These are phyloP conservation scores for Leccinum imitatum DNA, from an alignment of 768 basidiomycete genomes.

Conservation along the genomic window DNA sequence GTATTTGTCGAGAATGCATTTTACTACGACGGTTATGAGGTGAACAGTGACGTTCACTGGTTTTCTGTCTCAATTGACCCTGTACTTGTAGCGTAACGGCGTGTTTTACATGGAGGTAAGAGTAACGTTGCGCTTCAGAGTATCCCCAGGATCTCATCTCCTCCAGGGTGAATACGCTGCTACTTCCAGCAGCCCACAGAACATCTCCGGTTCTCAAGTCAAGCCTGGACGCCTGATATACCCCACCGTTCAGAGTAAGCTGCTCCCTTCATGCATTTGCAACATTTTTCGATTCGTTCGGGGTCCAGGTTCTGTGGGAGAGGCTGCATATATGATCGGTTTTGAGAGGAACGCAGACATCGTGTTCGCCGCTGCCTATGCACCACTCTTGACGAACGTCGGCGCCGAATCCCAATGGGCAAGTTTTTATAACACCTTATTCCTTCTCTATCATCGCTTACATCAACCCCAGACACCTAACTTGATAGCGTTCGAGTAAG, in stretches of 20 bases:
- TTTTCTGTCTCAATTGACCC: not conserved
- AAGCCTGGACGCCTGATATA: slow-evolving; percentile 47
- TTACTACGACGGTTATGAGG: slow-evolving; percentile 48
- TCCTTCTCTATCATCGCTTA: slow-evolving; percentile 1
- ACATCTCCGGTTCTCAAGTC: slow-evolving; percentile 44
- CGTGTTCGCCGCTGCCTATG: slow-evolving; percentile 63
- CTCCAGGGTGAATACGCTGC: slow-evolving; percentile 55
- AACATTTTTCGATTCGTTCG: not conserved
- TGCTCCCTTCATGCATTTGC: not conserved
- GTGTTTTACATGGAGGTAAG: slow-evolving; percentile 50
- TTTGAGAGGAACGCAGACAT: slow-evolving; percentile 60
- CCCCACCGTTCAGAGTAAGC: slow-evolving; percentile 54
- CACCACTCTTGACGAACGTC: slow-evolving; percentile 56
- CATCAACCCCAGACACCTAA: slow-evolving; percentile 45
- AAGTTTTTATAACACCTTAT: slow-evolving; percentile 32
- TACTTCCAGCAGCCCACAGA: slow-evolving; percentile 49
- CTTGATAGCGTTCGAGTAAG: slow-evolving; percentile 60
- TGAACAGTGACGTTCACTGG: slow-evolving; percentile 11
- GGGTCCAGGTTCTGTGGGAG: slow-evolving; percentile 47
- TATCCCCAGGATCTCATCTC: not conserved
- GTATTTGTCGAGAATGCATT: slow-evolving; percentile 50
- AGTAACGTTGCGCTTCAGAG: not conserved
- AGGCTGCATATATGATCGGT: slow-evolving; percentile 71
- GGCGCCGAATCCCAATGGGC: slow-evolving; percentile 50
- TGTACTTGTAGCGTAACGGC: slow-evolving; percentile 47